Evolutionary conservation across 2,329 filamentous ascomycete genomes (phyloP).

Genomic region (Venturia carpophila): DNA sequence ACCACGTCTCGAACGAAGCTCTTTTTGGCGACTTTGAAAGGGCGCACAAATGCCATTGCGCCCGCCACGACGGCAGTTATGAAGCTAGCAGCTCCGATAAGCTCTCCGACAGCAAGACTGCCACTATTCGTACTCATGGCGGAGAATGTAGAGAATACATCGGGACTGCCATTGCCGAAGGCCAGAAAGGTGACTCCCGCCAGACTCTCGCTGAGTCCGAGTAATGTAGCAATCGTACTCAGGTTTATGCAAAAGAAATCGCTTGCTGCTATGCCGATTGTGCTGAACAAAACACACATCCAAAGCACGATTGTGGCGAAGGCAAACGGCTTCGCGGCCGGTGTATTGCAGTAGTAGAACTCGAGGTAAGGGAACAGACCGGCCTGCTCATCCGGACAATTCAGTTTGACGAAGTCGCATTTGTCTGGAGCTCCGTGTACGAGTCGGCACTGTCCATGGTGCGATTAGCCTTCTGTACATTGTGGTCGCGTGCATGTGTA

Average conservation of each 20-base stretch:
- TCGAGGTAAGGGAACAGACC: slow-evolving; percentile 82
- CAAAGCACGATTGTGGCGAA: slow-evolving; percentile 72
- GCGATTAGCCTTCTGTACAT: neutral
- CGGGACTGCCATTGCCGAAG: slow-evolving; percentile 94
- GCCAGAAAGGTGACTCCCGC: slow-evolving; percentile 94
- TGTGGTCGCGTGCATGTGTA: neutral
- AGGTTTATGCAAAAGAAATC: slow-evolving; percentile 98
- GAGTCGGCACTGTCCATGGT: slow-evolving; percentile 55
- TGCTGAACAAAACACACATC: slow-evolving; percentile 86
- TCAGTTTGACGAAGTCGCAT: slow-evolving; percentile 73
- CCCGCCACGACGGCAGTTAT: slow-evolving; percentile 95
- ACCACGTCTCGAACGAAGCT: slow-evolving; percentile 86
- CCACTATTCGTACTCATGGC: slow-evolving; percentile 96
- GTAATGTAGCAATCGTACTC: slow-evolving; percentile 78
- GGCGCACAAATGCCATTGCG: slow-evolving; percentile 93
- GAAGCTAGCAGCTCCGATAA: slow-evolving; percentile 90
- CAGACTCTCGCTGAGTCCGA: slow-evolving; percentile 92
- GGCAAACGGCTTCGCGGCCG: slow-evolving; percentile 62
- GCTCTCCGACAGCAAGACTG: slow-evolving; percentile 90
- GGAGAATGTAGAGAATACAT: slow-evolving; percentile 97
- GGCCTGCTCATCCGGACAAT: slow-evolving; percentile 84
- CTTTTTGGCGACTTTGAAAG: slow-evolving; percentile 82
- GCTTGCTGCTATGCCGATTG: slow-evolving; percentile 93
- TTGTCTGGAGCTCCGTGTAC: slow-evolving; percentile 73
- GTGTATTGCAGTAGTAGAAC: slow-evolving; percentile 80